Evolutionary conservation across 2,329 filamentous ascomycete species (phyloP).

Genomic region (Coniochaeta sp.): DNA sequence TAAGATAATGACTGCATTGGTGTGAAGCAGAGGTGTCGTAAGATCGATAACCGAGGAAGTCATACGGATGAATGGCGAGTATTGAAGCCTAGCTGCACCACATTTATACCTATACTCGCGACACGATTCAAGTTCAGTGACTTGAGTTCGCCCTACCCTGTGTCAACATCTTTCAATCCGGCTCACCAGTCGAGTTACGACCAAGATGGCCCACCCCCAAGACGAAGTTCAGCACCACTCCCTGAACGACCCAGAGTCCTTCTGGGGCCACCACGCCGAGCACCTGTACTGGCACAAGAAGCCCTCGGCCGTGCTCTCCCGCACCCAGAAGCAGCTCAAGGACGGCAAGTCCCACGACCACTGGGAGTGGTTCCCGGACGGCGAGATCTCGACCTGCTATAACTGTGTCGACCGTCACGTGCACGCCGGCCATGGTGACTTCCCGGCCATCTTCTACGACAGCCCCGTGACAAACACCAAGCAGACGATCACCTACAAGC

Average conservation of each 20-base stretch:
- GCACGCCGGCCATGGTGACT: conserved; percentile 63
- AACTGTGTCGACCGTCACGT: conserved; percentile 91
- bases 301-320: conserved; percentile 55
- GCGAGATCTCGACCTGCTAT: conserved; percentile 84
- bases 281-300: conserved; percentile 75
- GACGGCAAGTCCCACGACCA: conserved; percentile 59
- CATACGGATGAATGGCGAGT: neutral
- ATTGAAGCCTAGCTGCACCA: neutral
- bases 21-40: neutral
- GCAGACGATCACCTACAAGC: conserved; percentile 64
- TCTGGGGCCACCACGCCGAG: conserved; percentile 70
- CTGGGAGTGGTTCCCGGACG: conserved; percentile 88
- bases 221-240: conserved; percentile 48
- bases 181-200: neutral
- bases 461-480: conserved; percentile 73
- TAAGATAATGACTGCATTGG: neutral
- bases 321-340: conserved; percentile 54
- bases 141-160: neutral
- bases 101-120: neutral
- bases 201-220: conserved; percentile 32
- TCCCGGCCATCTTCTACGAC: conserved; percentile 77
- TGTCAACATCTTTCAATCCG: neutral
- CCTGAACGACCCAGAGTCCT: conserved; percentile 59
- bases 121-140: neutral
- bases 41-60: neutral